phyloP scores from a whole-genome alignment of 768 basidiomycete species.

The Boletellus ananiceps region DNA sequence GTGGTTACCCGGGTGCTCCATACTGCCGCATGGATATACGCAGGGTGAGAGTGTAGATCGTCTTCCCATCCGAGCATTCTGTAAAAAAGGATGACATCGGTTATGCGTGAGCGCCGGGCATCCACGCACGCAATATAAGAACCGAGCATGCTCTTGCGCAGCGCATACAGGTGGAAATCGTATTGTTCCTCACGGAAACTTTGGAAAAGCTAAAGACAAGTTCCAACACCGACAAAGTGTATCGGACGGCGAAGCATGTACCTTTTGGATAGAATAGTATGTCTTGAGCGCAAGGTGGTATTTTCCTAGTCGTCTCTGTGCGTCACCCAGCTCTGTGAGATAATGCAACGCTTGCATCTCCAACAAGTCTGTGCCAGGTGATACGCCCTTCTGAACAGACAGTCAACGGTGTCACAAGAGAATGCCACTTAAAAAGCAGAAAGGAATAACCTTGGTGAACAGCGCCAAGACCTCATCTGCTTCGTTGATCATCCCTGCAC shows the following conservation, averaged over 20 bases:
- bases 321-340: constrained; percentile 75
- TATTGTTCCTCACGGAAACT: constrained; percentile 94
- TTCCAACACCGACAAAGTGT: constrained; percentile 5
- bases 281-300: constrained; percentile 80
- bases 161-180: constrained; percentile 94
- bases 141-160: constrained; percentile 84
- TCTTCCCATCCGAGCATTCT: constrained; percentile 86
- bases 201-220: constrained; percentile 58
- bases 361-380: constrained; percentile 75
- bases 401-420: constrained; percentile 5
- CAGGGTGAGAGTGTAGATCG: constrained; percentile 66
- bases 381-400: constrained; percentile 77
- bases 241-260: constrained; percentile 28
- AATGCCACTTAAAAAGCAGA: background rate
- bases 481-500: constrained; percentile 76
- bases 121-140: constrained; percentile 77
- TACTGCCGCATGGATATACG: constrained; percentile 69
- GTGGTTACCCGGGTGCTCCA: constrained; percentile 59
- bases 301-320: constrained; percentile 60
- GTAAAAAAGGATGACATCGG: background rate
- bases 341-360: constrained; percentile 96
- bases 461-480: constrained; percentile 71
- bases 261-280: constrained; percentile 73
- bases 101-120: background rate
- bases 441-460: constrained; percentile 75